phyloP scores from a whole-genome alignment of 805 yeast genomes.

The Candida vaughaniae region DNA sequence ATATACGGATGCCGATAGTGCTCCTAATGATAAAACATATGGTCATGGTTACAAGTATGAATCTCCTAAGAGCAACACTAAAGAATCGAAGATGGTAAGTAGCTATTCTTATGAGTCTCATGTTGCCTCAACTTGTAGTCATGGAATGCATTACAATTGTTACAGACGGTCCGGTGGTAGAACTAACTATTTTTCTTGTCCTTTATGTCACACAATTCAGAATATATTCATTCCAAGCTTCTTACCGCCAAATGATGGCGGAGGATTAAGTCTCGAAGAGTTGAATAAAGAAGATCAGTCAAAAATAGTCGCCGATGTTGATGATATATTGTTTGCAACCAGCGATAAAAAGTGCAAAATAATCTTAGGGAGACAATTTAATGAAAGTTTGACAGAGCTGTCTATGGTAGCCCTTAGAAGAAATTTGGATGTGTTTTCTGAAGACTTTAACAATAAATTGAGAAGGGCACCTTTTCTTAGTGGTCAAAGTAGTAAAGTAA shows the following conservation, averaged over 20 bases:
- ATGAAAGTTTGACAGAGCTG: slow-evolving; percentile 9
- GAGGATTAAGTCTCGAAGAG: slow-evolving; percentile 12
- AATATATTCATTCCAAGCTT: slow-evolving; percentile 48
- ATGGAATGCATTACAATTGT: slow-evolving; percentile 51
- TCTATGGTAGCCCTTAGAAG: slow-evolving; percentile 8
- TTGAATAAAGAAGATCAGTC: slow-evolving; percentile 11
- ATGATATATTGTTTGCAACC: slow-evolving; percentile 20
- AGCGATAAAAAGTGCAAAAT: slow-evolving; percentile 27
- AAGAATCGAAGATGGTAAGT: slow-evolving; percentile 3
- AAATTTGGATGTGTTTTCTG: slow-evolving; percentile 14
- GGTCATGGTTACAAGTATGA: slow-evolving; percentile 17
- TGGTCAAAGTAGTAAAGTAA: slow-evolving; percentile 4
- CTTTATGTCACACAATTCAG: slow-evolving; percentile 48
- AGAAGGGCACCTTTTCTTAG: slow-evolving; percentile 9
- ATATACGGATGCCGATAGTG: slow-evolving; percentile 13
- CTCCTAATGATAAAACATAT: slow-evolving; percentile 15
- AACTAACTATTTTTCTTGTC: slow-evolving; percentile 39
- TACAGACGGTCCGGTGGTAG: slow-evolving; percentile 28
- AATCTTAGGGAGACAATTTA: slow-evolving; percentile 23
- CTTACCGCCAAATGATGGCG: slow-evolving; percentile 22
- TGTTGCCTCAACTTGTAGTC: slow-evolving; percentile 49
- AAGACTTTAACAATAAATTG: slow-evolving; percentile 16
- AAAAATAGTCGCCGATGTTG: slow-evolving; percentile 15
- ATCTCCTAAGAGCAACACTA: not conserved
- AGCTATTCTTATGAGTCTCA: slow-evolving; percentile 16